Evolutionary conservation across 257 asterid species (phyloP), one percentile per base, ranked within the genome.

Genomic region (Thymus quinquecostatus): DNA sequence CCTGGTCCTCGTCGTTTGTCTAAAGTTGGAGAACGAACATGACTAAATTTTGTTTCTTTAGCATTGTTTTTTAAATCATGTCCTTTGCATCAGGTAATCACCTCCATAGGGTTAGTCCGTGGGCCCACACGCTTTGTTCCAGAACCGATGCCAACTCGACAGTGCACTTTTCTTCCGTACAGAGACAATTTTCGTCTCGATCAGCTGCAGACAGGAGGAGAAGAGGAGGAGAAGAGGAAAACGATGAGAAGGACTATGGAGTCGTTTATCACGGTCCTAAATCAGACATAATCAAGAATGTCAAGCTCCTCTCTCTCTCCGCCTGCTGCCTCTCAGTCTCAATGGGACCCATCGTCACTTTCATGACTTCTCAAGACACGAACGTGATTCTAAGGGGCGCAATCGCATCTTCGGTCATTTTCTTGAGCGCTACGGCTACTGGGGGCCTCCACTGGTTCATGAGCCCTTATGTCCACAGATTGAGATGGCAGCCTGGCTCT

Each of bases 381-480:
- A 89, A 95, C 12, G 92, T 95, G 53, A 84, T 95, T 70, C 73
- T 95, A 36, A 95, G 89, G 79, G 98, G 98, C 4, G 99, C 96
- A n/a, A 95, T 95, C 71, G 99, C 98, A 34, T 89, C 97, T 38
- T 64, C 97, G 0, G 94, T 92, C 33, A 88, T 95, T 68, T 86
- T 95, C 83, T 44, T 91, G 3, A 89, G 98, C 69, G 99, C 98
- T 76, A 79, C 97, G 2, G 89, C 99, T 0, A 95, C 98, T 10
- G 93, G 80, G 1, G 98, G 84, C 44, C 96, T 95, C 70, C 97
- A 95, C 82, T 95, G 99, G 99, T 95, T 92, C 27, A 95, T 90
- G 73, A 89, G 93, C 85, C 99, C 99, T 34, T 95, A 95, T 32
- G 78, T 95, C 45, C 99, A 95, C 85, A 89, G 82, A 50, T 90